These are phyloP conservation scores for Musa acuminata DNA, from an alignment of 176 grass and related monocot genomes.

Conservation along the genomic window DNA sequence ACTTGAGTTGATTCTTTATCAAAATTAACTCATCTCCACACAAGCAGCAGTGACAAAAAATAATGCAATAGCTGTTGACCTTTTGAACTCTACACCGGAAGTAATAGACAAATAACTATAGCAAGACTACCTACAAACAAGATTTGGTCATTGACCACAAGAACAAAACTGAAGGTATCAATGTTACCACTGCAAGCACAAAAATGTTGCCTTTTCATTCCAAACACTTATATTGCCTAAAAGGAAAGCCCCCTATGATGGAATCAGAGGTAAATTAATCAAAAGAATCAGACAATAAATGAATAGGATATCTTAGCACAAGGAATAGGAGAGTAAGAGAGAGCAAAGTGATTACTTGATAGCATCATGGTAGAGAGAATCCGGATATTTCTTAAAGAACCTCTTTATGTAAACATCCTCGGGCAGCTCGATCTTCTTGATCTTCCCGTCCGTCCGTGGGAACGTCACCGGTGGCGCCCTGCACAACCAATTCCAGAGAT, in stretches of 20 bases:
- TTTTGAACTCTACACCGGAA: background rate
- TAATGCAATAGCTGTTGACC: background rate
- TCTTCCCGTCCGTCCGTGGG: slow-evolving; percentile 50
- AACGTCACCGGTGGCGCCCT: slow-evolving; percentile 64
- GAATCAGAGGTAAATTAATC: too few relatives aligned
- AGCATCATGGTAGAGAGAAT: slow-evolving; percentile 68
- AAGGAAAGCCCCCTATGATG: too few relatives aligned
- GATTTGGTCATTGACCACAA: too few relatives aligned
- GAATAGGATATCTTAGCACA: background rate
- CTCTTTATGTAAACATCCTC: slow-evolving; percentile 60
- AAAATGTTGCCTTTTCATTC: background rate
- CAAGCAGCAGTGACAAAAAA: background rate
- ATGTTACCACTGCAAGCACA: background rate
- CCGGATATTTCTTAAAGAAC: slow-evolving; percentile 53
- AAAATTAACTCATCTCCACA: background rate
- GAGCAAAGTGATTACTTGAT: slow-evolving; percentile 42
- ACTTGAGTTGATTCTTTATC: background rate
- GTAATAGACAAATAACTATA: slow-evolving; percentile 1
- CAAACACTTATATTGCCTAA: too few relatives aligned
- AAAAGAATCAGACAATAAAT: background rate
- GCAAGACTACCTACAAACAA: background rate
- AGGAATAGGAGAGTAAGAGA: background rate
- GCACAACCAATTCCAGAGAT: background rate
- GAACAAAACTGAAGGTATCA: too few relatives aligned
- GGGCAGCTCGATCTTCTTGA: slow-evolving; percentile 44